Base-by-base conservation (phyloP, 345 rosid genomes). In the Litchi chinensis region DNA sequence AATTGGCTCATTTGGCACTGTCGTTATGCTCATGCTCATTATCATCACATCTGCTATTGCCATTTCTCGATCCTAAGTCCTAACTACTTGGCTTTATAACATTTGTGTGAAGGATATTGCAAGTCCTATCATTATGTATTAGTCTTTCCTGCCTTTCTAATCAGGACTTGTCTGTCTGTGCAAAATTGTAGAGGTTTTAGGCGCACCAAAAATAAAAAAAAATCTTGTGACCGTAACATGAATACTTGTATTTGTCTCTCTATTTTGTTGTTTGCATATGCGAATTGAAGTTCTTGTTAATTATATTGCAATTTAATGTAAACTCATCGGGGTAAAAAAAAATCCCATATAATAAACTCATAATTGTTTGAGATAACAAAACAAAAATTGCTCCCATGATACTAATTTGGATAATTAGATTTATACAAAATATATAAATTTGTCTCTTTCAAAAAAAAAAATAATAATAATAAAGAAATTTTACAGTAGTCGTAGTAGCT, bases 1-100 rank as follows among this genome's bases (percentile, higher is more conserved):
- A 75, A 66, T 95, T 0, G 96, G 93, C 66, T 93, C 98, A 22
- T 92, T 93, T 56, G 73, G 71, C 8, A 87, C 93, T 0, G 19
- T 82, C 8, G 24, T 88, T 57, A 28, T 86, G 22, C 65, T 93
- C 26, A 78, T 90, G 18, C 79, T 91, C 24, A 60, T 83, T 26
- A 86, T 95, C 77, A 64, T 84, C 37, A 57, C 80, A 69, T 86
- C 94, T 9, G 81, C 90, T 48, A 75, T 90, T 32, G 83, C 88
- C 22, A 72, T 87, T 73, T 86, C 89, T 7, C 86, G 86, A 19
- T 21, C 64, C 71, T 89, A 68, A 82, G 13, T 28, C 16, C 16
- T 32, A 16, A 50, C 56, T 50, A 3, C 16, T 5, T 18, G 4
- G 19, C 56, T 50, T 50, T 50, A 50, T 50, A 50, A 50, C 5